A percentile compares a stretch with the other conserved stretches of the same genome.
phyloP scores from a whole-genome alignment of 495 filamentous ascomycete genomes.

The Aspergillus nanangensis region DNA sequence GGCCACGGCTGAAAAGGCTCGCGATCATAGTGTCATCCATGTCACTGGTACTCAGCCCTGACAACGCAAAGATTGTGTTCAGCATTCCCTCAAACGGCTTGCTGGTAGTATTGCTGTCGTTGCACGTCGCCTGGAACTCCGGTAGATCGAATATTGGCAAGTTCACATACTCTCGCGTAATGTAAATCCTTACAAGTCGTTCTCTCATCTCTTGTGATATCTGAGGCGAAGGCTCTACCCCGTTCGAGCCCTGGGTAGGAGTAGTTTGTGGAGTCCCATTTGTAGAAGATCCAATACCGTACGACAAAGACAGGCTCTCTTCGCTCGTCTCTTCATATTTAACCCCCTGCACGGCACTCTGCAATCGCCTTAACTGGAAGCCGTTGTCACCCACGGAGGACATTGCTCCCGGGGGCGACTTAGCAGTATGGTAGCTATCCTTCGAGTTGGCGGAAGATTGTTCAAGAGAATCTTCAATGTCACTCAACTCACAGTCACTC shows the following conservation, averaged over 20 bases:
- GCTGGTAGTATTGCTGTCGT: neutral
- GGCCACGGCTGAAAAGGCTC: slow-evolving; percentile 5
- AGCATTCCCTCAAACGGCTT: slow-evolving; percentile 8
- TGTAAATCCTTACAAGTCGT: slow-evolving; percentile 6
- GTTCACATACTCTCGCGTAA: slow-evolving; percentile 10
- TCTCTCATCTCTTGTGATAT: slow-evolving; percentile 8
- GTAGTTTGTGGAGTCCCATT: neutral
- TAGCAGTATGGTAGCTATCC: slow-evolving; percentile 6
- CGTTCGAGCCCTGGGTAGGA: neutral
- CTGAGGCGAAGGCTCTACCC: neutral
- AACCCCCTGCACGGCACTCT: slow-evolving; percentile 4
- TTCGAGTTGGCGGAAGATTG: slow-evolving; percentile 2
- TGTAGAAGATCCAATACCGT: neutral
- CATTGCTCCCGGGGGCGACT: neutral
- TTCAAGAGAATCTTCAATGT: neutral
- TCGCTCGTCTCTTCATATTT: slow-evolving; percentile 3
- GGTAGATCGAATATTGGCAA: slow-evolving; percentile 11
- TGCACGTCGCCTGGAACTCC: slow-evolving; percentile 7
- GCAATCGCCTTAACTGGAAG: slow-evolving; percentile 4
- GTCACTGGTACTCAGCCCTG: neutral
- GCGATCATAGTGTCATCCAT: neutral
- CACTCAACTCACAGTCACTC: too few species aligned
- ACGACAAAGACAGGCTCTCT: neutral
- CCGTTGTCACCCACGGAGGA: too few species aligned
- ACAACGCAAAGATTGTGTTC: slow-evolving; percentile 5